Percentiles rank a stretch among this genome's conserved stretches.
Conservation (phyloP, 768 basidiomycete genomes). For the Boletales sp. region DNA sequence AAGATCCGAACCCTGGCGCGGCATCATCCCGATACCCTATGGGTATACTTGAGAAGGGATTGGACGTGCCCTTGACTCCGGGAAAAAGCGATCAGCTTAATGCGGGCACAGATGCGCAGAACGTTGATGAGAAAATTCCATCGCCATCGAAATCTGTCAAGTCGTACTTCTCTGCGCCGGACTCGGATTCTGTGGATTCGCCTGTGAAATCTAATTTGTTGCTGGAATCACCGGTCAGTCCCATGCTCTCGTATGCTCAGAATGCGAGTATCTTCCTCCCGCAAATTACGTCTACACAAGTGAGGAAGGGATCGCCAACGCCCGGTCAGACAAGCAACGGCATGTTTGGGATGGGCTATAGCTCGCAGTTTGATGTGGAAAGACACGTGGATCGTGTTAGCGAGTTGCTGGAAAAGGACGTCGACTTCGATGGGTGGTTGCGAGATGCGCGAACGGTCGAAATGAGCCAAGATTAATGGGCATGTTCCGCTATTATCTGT, state of each 20-base stretch:
- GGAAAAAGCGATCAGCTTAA: constrained; percentile 1
- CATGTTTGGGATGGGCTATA: constrained; percentile 42
- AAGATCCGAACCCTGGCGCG: neutral
- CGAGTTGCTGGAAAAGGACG: constrained; percentile 54
- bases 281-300: constrained; percentile 36
- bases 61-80: constrained; percentile 1
- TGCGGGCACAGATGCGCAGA: neutral
- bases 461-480: constrained; percentile 16
- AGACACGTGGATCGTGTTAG: constrained; percentile 50
- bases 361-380: constrained; percentile 58
- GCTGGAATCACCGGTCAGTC: constrained; percentile 33
- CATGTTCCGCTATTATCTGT: constrained; percentile 4
- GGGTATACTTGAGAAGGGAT: neutral
- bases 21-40: neutral
- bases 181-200: constrained; percentile 30
- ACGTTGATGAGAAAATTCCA: constrained; percentile 12
- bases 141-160: constrained; percentile 32
- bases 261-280: constrained; percentile 35
- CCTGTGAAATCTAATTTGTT: constrained; percentile 23
- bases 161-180: constrained; percentile 37
- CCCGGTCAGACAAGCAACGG: constrained; percentile 22
- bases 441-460: constrained; percentile 37
- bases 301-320: constrained; percentile 11
- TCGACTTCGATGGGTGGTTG: constrained; percentile 55
- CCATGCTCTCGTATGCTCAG: constrained; percentile 34